These are phyloP conservation scores for Neopestalotiopsis sp. DNA, from an alignment of 2,329 filamentous ascomycete genomes.

Conservation along the genomic window DNA sequence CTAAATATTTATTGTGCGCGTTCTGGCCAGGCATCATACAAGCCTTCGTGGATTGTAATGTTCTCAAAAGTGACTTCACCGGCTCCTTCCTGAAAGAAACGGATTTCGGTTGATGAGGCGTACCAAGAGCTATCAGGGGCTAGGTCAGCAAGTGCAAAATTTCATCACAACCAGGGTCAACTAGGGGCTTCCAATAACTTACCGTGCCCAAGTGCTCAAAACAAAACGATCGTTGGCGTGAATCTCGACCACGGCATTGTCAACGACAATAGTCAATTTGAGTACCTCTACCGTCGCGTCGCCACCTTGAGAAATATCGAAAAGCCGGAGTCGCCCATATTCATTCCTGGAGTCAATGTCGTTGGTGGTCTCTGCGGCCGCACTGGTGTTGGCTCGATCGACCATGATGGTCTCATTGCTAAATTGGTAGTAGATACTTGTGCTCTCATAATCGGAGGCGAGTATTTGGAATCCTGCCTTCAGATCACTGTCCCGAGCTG, in stretches of 20 bases:
- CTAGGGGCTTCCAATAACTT: slow-evolving; percentile 24
- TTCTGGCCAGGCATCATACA: slow-evolving; percentile 44
- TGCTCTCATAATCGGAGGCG: slow-evolving; percentile 43
- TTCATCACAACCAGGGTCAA: slow-evolving; percentile 2
- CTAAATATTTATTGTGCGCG: slow-evolving; percentile 6
- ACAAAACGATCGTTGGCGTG: slow-evolving; percentile 47
- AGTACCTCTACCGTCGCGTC: slow-evolving; percentile 40
- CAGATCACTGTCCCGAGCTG: slow-evolving; percentile 38
- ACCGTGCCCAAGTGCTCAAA: slow-evolving; percentile 48
- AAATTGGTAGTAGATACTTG: slow-evolving; percentile 49
- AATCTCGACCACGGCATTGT: slow-evolving; percentile 42
- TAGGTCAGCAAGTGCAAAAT: slow-evolving; percentile 22
- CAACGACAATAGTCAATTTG: slow-evolving; percentile 45
- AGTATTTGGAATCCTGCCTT: slow-evolving; percentile 47
- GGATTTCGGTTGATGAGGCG: slow-evolving; percentile 36
- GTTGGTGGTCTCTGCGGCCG: slow-evolving; percentile 41
- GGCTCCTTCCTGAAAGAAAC: slow-evolving; percentile 40
- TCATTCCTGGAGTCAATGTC: slow-evolving; percentile 44
- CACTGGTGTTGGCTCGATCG: slow-evolving; percentile 46
- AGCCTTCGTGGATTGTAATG: slow-evolving; percentile 39
- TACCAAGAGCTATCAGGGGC: slow-evolving; percentile 39
- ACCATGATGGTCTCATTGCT: slow-evolving; percentile 47
- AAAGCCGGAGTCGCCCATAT: slow-evolving; percentile 43
- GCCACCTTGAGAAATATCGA: slow-evolving; percentile 39
- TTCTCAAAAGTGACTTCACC: slow-evolving; percentile 37